A percentile compares a stretch with the other conserved stretches of the same genome.
Evolutionary conservation across 2,329 filamentous ascomycete species (phyloP).

Genomic region (Alternaria triticina): DNA sequence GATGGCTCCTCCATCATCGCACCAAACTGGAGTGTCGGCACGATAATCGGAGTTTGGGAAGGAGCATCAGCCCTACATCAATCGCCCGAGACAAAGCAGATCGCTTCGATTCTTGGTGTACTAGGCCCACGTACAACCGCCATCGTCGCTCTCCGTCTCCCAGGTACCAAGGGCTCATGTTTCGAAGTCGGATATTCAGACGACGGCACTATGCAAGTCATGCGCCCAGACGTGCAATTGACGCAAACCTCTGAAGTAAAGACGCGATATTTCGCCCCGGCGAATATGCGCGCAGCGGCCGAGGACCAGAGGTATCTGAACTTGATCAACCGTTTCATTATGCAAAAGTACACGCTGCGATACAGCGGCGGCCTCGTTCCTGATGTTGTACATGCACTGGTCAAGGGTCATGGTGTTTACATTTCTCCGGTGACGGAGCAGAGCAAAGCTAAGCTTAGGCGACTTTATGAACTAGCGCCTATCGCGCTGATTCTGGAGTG

Average conservation of each 20-base stretch:
- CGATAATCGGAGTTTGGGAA: constrained; percentile 65
- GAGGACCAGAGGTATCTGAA: constrained; percentile 58
- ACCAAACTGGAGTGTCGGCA: constrained; percentile 53
- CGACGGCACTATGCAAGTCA: constrained; percentile 48
- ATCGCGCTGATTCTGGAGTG: constrained; percentile 67
- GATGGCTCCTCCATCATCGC: constrained; percentile 66
- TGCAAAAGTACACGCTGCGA: constrained; percentile 63
- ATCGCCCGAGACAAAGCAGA: constrained; percentile 27
- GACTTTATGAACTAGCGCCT: constrained; percentile 66
- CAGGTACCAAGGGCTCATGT: constrained; percentile 49
- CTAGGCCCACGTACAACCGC: constrained; percentile 51
- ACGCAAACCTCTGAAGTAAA: constrained; percentile 38
- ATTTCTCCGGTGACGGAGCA: constrained; percentile 61
- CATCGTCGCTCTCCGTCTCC: constrained; percentile 61
- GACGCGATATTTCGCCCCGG: constrained; percentile 67
- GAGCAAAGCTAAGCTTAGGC: constrained; percentile 64
- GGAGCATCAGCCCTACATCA: constrained; percentile 32
- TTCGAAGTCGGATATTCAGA: constrained; percentile 59
- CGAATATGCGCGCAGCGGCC: constrained; percentile 65
- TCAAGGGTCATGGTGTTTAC: constrained; percentile 68
- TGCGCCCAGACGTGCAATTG: constrained; percentile 41
- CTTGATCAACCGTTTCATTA: constrained; percentile 59
- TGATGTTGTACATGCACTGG: constrained; percentile 64
- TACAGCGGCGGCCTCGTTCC: constrained; percentile 68
- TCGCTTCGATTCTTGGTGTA: constrained; percentile 44